phyloP scores from a whole-genome alignment of 192 early-diverging fungal genomes.

The Martensiomyces pterosporus region DNA sequence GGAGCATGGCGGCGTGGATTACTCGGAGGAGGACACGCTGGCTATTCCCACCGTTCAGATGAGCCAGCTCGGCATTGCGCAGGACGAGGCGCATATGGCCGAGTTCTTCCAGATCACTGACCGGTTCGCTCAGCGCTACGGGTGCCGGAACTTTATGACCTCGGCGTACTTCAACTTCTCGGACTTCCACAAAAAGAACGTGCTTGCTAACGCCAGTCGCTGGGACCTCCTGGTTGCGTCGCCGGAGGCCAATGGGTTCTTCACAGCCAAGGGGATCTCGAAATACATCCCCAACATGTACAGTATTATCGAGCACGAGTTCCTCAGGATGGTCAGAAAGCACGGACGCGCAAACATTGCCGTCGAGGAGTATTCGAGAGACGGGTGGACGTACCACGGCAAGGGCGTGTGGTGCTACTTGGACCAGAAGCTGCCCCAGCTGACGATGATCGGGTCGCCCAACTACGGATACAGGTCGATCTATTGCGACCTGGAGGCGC shows the following conservation, averaged over 20 bases:
- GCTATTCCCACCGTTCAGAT: constrained; percentile 84
- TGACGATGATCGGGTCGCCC: constrained; percentile 88
- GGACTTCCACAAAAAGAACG: constrained; percentile 55
- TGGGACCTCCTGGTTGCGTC: constrained; percentile 79
- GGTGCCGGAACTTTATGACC: constrained; percentile 65
- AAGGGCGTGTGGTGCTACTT: constrained; percentile 85
- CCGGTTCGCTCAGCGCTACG: constrained; percentile 21
- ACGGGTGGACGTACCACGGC: constrained; percentile 93
- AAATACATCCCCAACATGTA: constrained; percentile 88
- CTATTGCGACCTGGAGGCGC: constrained; percentile 88
- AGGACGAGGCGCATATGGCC: constrained; percentile 70
- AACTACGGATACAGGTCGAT: constrained; percentile 91
- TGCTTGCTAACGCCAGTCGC: constrained; percentile 56
- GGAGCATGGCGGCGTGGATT: constrained; percentile 2
- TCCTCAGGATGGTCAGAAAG: constrained; percentile 54
- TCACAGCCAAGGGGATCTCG: constrained; percentile 76
- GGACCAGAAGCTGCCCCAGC: constrained; percentile 53
- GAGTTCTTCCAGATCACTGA: constrained; percentile 59
- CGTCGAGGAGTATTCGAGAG: constrained; percentile 72
- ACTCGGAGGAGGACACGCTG: constrained; percentile 55
- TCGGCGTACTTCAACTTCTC: constrained; percentile 97
- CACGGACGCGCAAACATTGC: constrained; percentile 52
- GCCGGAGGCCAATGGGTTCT: constrained; percentile 95
- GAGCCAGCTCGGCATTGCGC: constrained; percentile 70
- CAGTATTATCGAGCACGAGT: constrained; percentile 73